Base-by-base conservation (phyloP, 2,329 filamentous ascomycete species). In the Rhytidhysteron rufulum region DNA sequence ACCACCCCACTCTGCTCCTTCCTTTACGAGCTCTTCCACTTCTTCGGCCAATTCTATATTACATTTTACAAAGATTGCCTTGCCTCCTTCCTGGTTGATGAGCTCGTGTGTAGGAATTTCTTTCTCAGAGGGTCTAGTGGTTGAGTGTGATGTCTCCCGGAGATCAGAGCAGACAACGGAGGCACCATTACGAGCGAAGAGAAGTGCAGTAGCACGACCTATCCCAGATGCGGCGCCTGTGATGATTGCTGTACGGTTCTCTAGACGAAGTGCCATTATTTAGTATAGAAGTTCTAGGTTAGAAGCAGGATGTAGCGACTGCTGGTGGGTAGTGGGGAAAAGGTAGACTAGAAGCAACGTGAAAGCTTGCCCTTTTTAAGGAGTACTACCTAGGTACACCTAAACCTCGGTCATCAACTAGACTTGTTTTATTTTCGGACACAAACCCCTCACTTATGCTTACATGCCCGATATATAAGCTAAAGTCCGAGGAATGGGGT, bases 41-140 rank as follows among this genome's bases (percentile, higher is more conserved):
- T 71, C 61, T 0, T 47, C 45, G 13, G 67, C 54, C 10, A 67
- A 55, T 4, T 65, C 59, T 3, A 77, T 73, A 52, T 80, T 62
- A 35, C 58, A 58, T 39, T 58, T 57, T 3, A 58, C 45, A 47
- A 68, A 71, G 2, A 66, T 56, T 10, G 58, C 57, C 32, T 55
- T 48, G 4, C 60, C 63, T 15, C 60, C 65, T 4, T 51, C 42
- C 4, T 51, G 34, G 20, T 34, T 39, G 33, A 63, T 58, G 6
- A 54, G 48, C 30, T 65, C 63, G 36, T 65, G 53, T 0, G 63
- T 61, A 0, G 60, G 60, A 19, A 48, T 62, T 9, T 45, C 21
- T 25, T 39, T 38, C 34, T 57, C 53, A 15, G 38, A 41, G 31
- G 49, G 37, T 4, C 31, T 33, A 11, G 39, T 41, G 25, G 43